These are phyloP conservation scores for Chlorella sp. DNA, from an alignment of 139 green algal species.

Conservation along the genomic window DNA sequence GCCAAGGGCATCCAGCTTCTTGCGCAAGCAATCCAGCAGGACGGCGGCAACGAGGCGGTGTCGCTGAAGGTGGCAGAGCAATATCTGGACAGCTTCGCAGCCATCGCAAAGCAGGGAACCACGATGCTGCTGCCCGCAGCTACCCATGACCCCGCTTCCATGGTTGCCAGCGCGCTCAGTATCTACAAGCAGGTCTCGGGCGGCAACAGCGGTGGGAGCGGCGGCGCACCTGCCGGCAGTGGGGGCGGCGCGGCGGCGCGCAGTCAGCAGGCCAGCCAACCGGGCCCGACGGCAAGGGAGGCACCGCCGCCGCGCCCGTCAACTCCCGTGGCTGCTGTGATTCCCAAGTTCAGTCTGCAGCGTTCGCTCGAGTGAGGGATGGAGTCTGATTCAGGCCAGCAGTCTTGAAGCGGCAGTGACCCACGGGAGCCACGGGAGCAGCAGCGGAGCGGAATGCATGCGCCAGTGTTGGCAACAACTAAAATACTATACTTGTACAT, in stretches of 20 bases:
- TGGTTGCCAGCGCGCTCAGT: slow-evolving; percentile 70
- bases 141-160: slow-evolving; percentile 76
- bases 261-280: not conserved
- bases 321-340: not conserved
- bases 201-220: not conserved
- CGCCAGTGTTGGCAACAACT: not conserved
- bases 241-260: not conserved
- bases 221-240: not conserved
- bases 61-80: slow-evolving; percentile 80
- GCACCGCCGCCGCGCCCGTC: not conserved
- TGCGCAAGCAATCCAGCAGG: slow-evolving; percentile 56
- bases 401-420: too few relatives aligned
- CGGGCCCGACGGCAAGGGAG: not conserved
- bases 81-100: slow-evolving; percentile 78
- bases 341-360: slow-evolving; percentile 17
- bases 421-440: not conserved
- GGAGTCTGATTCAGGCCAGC: not conserved
- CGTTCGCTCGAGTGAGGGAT: not conserved
- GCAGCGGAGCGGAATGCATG: not conserved
- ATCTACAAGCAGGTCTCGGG: slow-evolving; percentile 35
- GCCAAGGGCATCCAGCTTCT: slow-evolving; percentile 73
- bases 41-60: slow-evolving; percentile 73
- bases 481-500: not conserved
- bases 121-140: slow-evolving; percentile 88
- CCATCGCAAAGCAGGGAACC: slow-evolving; percentile 90